Evolutionary conservation across 106 monocot species (phyloP).

Genomic region (Dioscorea zingiberensis): DNA sequence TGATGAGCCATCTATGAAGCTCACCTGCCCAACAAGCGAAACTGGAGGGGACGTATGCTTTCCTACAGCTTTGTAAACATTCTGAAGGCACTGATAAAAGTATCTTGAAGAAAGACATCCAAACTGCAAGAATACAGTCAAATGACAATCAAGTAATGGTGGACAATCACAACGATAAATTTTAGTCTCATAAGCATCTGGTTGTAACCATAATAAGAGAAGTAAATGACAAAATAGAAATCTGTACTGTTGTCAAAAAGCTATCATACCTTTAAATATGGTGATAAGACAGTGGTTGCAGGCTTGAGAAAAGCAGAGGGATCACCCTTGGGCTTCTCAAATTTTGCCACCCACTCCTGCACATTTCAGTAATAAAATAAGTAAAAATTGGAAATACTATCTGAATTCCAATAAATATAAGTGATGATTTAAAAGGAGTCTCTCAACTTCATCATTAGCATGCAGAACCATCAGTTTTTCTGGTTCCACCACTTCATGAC

Average conservation of each 20-base stretch:
- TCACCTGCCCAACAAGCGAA: constrained; percentile 81
- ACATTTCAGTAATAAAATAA: constrained; percentile 1
- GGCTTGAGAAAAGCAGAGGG: constrained; percentile 89
- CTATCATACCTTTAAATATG: constrained; percentile 76
- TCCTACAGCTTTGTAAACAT: constrained; percentile 42
- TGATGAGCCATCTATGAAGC: neutral
- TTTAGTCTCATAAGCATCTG: too few species aligned
- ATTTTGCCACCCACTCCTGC: constrained; percentile 77
- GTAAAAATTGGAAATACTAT: neutral
- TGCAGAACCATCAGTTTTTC: too few species aligned
- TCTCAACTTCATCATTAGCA: too few species aligned
- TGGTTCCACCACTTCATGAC: too few species aligned
- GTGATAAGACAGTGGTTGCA: constrained; percentile 84
- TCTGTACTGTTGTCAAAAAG: neutral
- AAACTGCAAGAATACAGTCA: constrained; percentile 46
- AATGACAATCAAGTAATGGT: neutral
- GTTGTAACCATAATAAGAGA: neutral
- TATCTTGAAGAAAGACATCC: constrained; percentile 89
- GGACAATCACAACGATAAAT: too few species aligned
- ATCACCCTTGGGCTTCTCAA: constrained; percentile 95
- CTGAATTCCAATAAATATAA: neutral
- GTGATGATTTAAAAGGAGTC: too few species aligned
- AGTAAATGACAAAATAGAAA: neutral
- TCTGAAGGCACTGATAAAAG: constrained; percentile 66
- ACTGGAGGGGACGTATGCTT: constrained; percentile 82